phyloP scores from a whole-genome alignment of 768 basidiomycete species.

The Tubosaeta brunneosetosa region DNA sequence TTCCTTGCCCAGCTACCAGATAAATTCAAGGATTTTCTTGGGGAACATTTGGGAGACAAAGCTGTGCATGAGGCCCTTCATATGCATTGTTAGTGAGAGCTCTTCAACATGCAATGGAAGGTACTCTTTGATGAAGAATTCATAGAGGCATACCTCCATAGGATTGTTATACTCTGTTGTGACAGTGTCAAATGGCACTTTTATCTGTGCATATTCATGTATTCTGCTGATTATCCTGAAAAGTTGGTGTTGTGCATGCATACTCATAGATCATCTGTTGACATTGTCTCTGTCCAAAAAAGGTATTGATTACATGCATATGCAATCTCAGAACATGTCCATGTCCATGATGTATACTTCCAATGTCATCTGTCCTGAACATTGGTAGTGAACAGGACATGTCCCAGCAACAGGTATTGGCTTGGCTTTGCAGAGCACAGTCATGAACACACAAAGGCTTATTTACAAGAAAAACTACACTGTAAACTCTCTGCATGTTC shows the following conservation, averaged over 20 bases:
- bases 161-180: not conserved
- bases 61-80: too few species aligned
- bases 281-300: not conserved
- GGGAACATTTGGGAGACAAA: too few species aligned
- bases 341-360: not conserved
- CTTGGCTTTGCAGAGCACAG: too few species aligned
- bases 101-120: not conserved
- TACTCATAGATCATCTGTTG: not conserved
- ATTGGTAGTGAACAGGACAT: too few species aligned
- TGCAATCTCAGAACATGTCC: not conserved
- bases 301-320: not conserved
- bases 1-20: too few species aligned
- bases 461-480: too few species aligned
- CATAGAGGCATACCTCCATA: not conserved
- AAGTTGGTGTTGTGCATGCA: not conserved
- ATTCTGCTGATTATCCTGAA: not conserved
- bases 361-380: too few species aligned
- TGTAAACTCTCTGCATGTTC: too few species aligned
- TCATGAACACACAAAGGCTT: too few species aligned
- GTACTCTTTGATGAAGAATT: not conserved
- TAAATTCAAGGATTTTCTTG: too few species aligned
- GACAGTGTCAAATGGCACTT: not conserved
- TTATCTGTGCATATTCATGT: not conserved
- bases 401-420: too few species aligned
- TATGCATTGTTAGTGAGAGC: not conserved